phyloP scores from a whole-genome alignment of 2,329 filamentous ascomycete species.

The Parastagonospora nodorum region DNA sequence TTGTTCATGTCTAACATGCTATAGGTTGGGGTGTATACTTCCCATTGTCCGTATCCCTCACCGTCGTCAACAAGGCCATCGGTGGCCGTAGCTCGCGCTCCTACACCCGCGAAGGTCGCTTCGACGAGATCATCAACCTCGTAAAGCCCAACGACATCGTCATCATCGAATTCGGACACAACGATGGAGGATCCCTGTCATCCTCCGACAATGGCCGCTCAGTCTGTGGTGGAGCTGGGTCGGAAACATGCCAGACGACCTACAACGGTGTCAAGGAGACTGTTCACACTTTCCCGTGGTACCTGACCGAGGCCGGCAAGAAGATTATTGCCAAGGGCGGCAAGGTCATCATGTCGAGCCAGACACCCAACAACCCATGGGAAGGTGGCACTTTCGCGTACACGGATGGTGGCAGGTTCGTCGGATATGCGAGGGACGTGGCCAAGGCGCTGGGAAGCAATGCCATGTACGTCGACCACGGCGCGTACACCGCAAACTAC shows the following conservation, averaged over 20 bases:
- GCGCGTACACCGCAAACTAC: conserved; percentile 61
- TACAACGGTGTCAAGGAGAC: conserved; percentile 60
- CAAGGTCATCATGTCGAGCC: conserved; percentile 62
- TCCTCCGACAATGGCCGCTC: conserved; percentile 64
- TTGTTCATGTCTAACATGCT: neutral
- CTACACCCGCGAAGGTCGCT: conserved; percentile 69
- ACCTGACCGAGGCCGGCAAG: conserved; percentile 62
- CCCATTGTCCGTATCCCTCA: conserved; percentile 55
- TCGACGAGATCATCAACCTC: conserved; percentile 59
- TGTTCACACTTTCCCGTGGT: conserved; percentile 65
- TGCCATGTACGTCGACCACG: conserved; percentile 62
- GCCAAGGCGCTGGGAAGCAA: conserved; percentile 51
- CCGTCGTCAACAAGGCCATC: conserved; percentile 67
- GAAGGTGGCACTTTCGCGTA: conserved; percentile 60
- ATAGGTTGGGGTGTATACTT: conserved; percentile 68
- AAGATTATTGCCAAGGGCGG: conserved; percentile 61
- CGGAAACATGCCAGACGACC: conserved; percentile 58
- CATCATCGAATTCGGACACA: conserved; percentile 74
- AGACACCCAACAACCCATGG: conserved; percentile 68
- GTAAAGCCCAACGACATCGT: conserved; percentile 67
- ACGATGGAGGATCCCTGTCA: conserved; percentile 66
- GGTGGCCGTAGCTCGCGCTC: conserved; percentile 70
- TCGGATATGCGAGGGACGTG: conserved; percentile 59
- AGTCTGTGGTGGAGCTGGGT: conserved; percentile 61
- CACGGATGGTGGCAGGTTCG: conserved; percentile 56